These are phyloP conservation scores for Leccinellum albellum DNA, from an alignment of 768 basidiomycete species.

Conservation along the genomic window DNA sequence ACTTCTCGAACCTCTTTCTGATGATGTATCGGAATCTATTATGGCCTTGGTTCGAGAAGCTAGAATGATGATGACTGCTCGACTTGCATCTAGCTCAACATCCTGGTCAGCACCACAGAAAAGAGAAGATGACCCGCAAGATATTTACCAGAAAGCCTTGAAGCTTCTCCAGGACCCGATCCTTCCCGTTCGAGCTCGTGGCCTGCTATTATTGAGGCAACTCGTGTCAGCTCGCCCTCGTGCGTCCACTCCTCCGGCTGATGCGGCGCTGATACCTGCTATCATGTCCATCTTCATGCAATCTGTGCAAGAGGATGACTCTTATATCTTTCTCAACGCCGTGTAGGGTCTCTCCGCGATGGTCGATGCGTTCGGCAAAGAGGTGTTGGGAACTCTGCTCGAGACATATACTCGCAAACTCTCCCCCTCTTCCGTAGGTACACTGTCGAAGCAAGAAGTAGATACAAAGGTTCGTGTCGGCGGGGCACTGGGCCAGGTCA, in stretches of 20 bases:
- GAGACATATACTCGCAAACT: slow-evolving; percentile 60
- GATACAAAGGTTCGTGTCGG: slow-evolving; percentile 75
- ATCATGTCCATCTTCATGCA: slow-evolving; percentile 86
- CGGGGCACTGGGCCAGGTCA: slow-evolving; percentile 78
- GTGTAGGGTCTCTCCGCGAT: slow-evolving; percentile 87
- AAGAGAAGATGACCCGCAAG: slow-evolving; percentile 41
- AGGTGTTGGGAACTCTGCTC: slow-evolving; percentile 66
- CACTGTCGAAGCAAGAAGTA: slow-evolving; percentile 57
- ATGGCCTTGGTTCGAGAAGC: slow-evolving; percentile 72
- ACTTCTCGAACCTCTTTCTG: slow-evolving; percentile 56
- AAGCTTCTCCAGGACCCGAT: slow-evolving; percentile 88
- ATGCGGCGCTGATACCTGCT: slow-evolving; percentile 70
- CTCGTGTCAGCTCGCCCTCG: slow-evolving; percentile 48
- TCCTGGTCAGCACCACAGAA: slow-evolving; percentile 17
- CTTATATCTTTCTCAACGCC: slow-evolving; percentile 91
- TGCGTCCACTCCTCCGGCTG: slow-evolving; percentile 26
- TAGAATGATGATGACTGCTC: slow-evolving; percentile 77
- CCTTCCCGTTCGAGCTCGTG: slow-evolving; percentile 91
- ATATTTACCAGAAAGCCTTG: slow-evolving; percentile 81
- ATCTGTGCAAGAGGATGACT: slow-evolving; percentile 85
- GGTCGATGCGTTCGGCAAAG: slow-evolving; percentile 65
- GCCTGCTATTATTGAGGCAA: slow-evolving; percentile 75
- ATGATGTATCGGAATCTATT: slow-evolving; percentile 43
- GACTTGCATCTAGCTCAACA: slow-evolving; percentile 59
- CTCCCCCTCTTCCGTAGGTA: slow-evolving; percentile 33